These are phyloP conservation scores for Capsicum baccatum DNA, from an alignment of 257 asterid species.

Conservation along the genomic window DNA sequence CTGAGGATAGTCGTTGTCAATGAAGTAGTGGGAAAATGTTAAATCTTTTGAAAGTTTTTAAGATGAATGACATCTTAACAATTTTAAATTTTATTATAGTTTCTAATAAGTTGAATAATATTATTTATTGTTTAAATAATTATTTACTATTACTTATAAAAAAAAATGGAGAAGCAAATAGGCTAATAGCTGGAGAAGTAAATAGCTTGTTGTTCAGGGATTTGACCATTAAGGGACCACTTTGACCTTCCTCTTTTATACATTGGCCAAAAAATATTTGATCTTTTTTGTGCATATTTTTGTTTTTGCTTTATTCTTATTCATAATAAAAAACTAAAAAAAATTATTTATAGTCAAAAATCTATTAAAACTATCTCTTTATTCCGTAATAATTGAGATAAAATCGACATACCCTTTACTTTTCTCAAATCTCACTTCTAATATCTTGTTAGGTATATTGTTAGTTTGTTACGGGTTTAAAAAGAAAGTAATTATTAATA, in stretches of 20 bases:
- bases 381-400: too few relatives aligned
- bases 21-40: too few relatives aligned
- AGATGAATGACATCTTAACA: not conserved
- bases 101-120: not conserved
- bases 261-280: not conserved
- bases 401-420: too few relatives aligned
- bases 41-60: too few relatives aligned
- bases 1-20: not conserved
- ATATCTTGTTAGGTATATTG: too few relatives aligned
- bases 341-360: too few relatives aligned
- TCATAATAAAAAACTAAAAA: too few relatives aligned
- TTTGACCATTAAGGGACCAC: constrained; percentile 70
- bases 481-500: not conserved
- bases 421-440: too few relatives aligned
- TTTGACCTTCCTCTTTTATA: constrained; percentile 41
- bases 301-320: too few relatives aligned
- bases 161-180: not conserved
- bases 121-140: not conserved
- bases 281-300: not conserved
- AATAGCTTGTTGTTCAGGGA: constrained; percentile 47
- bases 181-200: constrained; percentile 34
- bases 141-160: too few relatives aligned
- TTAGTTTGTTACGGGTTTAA: too few relatives aligned
- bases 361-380: too few relatives aligned
- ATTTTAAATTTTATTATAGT: not conserved